phyloP scores from a whole-genome alignment of 1,284 basidiomycete species.

The Naganishia sp. region DNA sequence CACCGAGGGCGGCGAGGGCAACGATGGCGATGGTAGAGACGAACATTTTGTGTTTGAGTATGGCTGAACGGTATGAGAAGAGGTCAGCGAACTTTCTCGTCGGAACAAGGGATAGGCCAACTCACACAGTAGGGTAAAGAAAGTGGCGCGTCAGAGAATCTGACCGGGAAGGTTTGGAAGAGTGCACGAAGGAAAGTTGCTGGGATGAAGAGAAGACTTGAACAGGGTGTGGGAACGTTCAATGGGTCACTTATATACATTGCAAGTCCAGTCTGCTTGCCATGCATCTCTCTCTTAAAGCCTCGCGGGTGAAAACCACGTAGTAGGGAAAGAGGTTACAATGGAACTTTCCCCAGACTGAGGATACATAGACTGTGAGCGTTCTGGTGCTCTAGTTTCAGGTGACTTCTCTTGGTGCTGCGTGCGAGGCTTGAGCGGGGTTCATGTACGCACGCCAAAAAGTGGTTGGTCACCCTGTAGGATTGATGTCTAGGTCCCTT shows the following conservation, averaged over 20 bases:
- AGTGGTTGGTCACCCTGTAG: too few relatives aligned
- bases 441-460: too few relatives aligned
- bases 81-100: background rate
- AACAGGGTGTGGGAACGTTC: background rate
- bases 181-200: conserved; percentile 7
- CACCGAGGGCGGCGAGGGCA: conserved; percentile 16
- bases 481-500: too few relatives aligned
- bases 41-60: conserved; percentile 21
- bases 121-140: conserved; percentile 13
- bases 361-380: too few relatives aligned
- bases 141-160: conserved; percentile 12
- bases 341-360: too few relatives aligned
- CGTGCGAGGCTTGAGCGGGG: too few relatives aligned
- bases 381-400: too few relatives aligned
- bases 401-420: too few relatives aligned
- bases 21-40: conserved; percentile 24
- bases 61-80: background rate
- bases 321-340: too few relatives aligned
- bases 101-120: background rate
- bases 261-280: too few relatives aligned
- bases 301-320: too few relatives aligned
- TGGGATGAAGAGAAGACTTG: conserved; percentile 3
- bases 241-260: conserved; percentile 13
- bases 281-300: too few relatives aligned
- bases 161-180: conserved; percentile 7